Percentiles rank a stretch among this genome's conserved stretches.
phyloP scores from a whole-genome alignment of 116 monocot species.

The Zostera marina region DNA sequence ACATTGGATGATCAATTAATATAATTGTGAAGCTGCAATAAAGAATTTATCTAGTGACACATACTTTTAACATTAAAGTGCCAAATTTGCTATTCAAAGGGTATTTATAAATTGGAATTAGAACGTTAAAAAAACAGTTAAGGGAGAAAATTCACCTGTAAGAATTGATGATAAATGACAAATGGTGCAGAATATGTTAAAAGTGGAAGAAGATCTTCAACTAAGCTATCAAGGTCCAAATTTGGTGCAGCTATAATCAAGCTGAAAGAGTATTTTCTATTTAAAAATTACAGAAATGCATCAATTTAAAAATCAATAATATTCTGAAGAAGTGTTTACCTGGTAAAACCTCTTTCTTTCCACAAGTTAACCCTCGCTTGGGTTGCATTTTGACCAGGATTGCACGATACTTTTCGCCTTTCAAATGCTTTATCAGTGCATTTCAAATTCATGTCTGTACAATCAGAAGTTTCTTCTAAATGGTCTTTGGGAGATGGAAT shows the following conservation, averaged over 20 bases:
- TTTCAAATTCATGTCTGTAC: background rate
- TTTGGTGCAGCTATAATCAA: constrained; percentile 79
- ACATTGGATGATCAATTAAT: background rate
- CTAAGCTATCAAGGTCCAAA: constrained; percentile 32
- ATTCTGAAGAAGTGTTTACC: constrained; percentile 16
- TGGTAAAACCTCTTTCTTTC: constrained; percentile 67
- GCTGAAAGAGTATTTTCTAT: constrained; percentile 19
- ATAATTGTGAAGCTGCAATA: background rate
- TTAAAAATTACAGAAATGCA: background rate
- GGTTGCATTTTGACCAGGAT: constrained; percentile 38
- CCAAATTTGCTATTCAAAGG: background rate
- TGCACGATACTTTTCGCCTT: constrained; percentile 6
- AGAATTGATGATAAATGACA: constrained; percentile 75
- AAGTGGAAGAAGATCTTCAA: constrained; percentile 62
- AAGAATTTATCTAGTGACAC: background rate
- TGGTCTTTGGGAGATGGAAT: background rate
- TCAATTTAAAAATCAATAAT: background rate
- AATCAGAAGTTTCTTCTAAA: background rate
- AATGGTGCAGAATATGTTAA: constrained; percentile 82
- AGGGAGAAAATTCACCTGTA: constrained; percentile 40
- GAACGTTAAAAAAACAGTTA: background rate
- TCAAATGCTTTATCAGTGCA: background rate
- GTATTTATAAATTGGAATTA: background rate
- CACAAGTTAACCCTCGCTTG: constrained; percentile 36
- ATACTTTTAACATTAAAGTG: background rate